Evolutionary conservation across 768 basidiomycete genomes (phyloP), one percentile per base, ranked within the genome.

Genomic region (Boletus sensibilis): DNA sequence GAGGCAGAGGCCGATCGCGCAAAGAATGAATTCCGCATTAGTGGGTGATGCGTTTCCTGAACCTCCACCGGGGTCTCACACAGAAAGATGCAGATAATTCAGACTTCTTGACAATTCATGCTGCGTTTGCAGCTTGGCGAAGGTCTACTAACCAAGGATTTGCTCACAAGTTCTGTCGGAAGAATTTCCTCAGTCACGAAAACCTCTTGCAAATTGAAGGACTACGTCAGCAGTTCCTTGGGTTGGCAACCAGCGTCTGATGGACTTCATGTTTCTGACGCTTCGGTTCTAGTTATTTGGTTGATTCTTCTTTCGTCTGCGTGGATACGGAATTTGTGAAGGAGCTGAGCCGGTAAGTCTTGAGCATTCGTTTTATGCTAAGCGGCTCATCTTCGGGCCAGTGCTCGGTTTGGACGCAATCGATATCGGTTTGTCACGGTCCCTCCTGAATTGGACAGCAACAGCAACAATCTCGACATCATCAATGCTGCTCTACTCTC

Each of bases 131-230:
- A 6, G 87, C 85, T 58, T 98, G 95, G 94, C 79, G 95, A 29
- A 79, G 82, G 34, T 89, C 81, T 27, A 77, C 81, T 8, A 91
- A 89, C 61, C 74, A 79, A 23, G 75, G 74, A 39, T 77, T 76
- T 62, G 85, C 85, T 52, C 79, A 85, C 53, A 85, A 87, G 53
- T 94, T 94, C 67, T 95, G 93, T 71, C 81, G 85, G 63, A 76
- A 74, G 45, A 90, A 90, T 67, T 95, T 84, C 62, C 76, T 96
- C 35, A 94, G 90, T 60, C 85, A 93, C 62, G 92, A 93, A 86
- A 98, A 94, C 68, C 76, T 99, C 48, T 87, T 93, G 73, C 94
- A 97, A 72, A 96, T 99, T 31, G 96, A 98, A 70, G 96, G 98
- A 67, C 80, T 98, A 35, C 85, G 95, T 29, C 93, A 94, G 66